Conservation (phyloP, 2,329 filamentous ascomycete genomes). For the Didymella keratinophila region DNA sequence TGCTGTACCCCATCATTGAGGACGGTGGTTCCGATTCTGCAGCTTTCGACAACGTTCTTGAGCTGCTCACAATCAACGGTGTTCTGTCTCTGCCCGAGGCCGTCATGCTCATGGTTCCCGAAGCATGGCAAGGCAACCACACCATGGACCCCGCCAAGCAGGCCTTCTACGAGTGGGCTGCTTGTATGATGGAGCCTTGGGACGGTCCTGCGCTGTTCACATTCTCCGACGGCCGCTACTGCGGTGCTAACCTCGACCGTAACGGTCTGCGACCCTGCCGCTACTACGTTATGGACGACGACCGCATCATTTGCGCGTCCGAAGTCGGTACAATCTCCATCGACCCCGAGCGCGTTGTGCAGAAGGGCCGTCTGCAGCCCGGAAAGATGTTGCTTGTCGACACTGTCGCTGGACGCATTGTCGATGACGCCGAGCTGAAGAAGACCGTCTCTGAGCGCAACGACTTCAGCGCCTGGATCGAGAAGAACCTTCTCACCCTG, state of each 20-base stretch:
- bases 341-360: constrained; percentile 86
- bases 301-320: constrained; percentile 95
- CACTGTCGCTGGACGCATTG: constrained; percentile 87
- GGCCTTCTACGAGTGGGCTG: constrained; percentile 98
- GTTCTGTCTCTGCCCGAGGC: constrained; percentile 94
- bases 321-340: constrained; percentile 94
- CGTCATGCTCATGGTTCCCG: constrained; percentile 98
- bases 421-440: constrained; percentile 93
- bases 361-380: constrained; percentile 92
- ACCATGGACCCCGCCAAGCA: constrained; percentile 94
- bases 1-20: constrained; percentile 92
- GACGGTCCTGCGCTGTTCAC: constrained; percentile 96
- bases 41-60: constrained; percentile 95
- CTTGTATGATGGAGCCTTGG: constrained; percentile 99
- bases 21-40: constrained; percentile 96
- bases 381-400: constrained; percentile 97
- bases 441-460: constrained; percentile 83
- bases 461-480: constrained; percentile 88
- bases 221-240: constrained; percentile 95
- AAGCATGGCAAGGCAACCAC: constrained; percentile 95
- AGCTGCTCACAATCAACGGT: constrained; percentile 92
- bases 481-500: constrained; percentile 83
- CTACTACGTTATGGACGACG: constrained; percentile 96
- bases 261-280: constrained; percentile 95
- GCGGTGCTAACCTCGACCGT: constrained; percentile 93